phyloP scores from a whole-genome alignment of 306 rosid species.

The Sphenostylis stenocarpa region DNA sequence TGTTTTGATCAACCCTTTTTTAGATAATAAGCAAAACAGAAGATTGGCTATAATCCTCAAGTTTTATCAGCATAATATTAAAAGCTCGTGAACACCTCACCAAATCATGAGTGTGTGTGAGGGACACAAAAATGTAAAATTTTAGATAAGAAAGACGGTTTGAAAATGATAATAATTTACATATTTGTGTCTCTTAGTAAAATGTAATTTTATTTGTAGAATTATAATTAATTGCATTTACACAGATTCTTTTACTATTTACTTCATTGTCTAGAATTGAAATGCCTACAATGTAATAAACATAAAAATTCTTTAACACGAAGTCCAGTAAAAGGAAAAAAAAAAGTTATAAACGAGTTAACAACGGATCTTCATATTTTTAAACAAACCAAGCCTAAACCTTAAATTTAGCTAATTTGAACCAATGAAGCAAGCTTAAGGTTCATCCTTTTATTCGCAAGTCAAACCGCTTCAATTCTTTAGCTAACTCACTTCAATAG shows the following conservation, averaged over 20 bases:
- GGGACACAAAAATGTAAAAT: background rate
- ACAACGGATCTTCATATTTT: background rate
- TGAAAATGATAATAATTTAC: background rate
- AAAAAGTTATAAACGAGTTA: background rate
- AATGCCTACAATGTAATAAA: background rate
- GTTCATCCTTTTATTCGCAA: background rate
- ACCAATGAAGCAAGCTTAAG: background rate
- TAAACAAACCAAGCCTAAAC: background rate
- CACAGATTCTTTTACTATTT: background rate
- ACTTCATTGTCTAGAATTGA: background rate
- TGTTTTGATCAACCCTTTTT: background rate
- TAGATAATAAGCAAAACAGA: background rate
- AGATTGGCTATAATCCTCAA: background rate
- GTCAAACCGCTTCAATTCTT: background rate
- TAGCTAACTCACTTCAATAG: background rate
- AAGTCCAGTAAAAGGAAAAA: background rate
- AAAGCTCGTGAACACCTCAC: background rate
- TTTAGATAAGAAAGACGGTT: background rate
- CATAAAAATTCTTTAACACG: background rate
- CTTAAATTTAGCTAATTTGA: background rate
- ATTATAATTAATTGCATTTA: background rate
- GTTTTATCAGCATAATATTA: background rate
- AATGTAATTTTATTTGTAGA: background rate
- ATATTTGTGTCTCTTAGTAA: background rate
- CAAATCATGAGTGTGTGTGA: background rate